phyloP scores from a whole-genome alignment of 176 grass and related monocot species.

The Paspalum vaginatum region DNA sequence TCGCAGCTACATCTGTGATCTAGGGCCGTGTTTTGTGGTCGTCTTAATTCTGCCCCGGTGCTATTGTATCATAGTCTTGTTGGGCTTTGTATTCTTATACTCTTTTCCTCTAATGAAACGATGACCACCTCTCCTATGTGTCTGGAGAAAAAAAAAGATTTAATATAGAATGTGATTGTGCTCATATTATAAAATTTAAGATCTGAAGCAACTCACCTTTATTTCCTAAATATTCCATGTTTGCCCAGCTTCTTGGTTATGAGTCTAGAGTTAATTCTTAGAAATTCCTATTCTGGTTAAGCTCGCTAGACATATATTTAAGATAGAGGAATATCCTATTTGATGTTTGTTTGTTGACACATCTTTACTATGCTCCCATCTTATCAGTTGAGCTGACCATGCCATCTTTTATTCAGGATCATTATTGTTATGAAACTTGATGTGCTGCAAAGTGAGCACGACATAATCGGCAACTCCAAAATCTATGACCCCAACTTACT shows the following conservation, averaged over 20 bases:
- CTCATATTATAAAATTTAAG: not conserved
- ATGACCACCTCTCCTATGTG: no score
- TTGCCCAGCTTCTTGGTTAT: not conserved
- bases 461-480: slow-evolving; percentile 56
- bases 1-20: no score
- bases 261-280: not conserved
- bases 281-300: not conserved
- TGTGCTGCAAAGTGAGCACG: slow-evolving; percentile 51
- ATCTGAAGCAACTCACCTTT: not conserved
- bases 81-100: no score
- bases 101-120: no score
- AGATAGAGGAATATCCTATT: not conserved
- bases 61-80: no score
- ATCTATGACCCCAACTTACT: slow-evolving; percentile 45
- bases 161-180: not conserved
- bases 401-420: slow-evolving; percentile 59
- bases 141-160: no score
- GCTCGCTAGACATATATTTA: not conserved
- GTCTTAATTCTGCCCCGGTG: no score
- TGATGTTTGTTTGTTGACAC: not conserved
- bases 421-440: slow-evolving; percentile 74
- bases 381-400: slow-evolving; percentile 26
- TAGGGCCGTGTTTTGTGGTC: no score
- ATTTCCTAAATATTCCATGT: not conserved
- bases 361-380: not conserved